Base-by-base conservation (phyloP, 495 filamentous ascomycete species). In the Aspergillus conjunctus region DNA sequence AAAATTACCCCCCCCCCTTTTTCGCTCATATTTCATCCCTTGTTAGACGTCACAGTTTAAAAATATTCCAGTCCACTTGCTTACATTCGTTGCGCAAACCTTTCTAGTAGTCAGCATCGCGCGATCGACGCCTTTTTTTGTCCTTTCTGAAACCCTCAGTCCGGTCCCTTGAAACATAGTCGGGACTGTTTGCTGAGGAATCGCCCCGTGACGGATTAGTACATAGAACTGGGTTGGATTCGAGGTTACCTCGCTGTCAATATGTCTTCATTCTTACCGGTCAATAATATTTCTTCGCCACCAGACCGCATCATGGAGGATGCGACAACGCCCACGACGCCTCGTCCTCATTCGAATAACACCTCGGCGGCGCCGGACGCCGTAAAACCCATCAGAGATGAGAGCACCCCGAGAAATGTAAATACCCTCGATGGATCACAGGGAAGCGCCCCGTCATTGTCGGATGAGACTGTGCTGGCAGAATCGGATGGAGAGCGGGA, bases 401-500 rank as follows among this genome's bases (percentile, higher is more conserved):
- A 69, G 70, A 37, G 66, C 68, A 70, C 72, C 5, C 63, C 78
- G 45, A 71, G 73, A 57, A 61, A 65, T 44, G 63, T 69, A 46
- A 59, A 56, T 37, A 61, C 49, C 31, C 32, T 22, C 18, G 59
- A 64, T 15, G 52, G 56, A 18, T 77, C 70, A 75, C 85, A 67
- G 80, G 79, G 56, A 37, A 66, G 60, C 34, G 61, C 43, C 22
- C 66, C 74, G 17, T 71, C 71, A 21, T 78, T 81, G 46, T 88
- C 89, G 31, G 88, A 91, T 57, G 91, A 96, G 18, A 86, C 88
- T 34, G 88, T 91, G 82, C 88, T 87, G 51, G 68, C 65, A 48
- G 89, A 89, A 12, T 90, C 88, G 15, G 90, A 91, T 21, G 87
- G 85, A 30, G 90, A 88, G 14, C 82, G 83, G 31, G 88, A 85